Evolutionary conservation across 2,329 filamentous ascomycete genomes (phyloP), one percentile per base, ranked within the genome.

Genomic region (Arthrobotrys sphaeroides): DNA sequence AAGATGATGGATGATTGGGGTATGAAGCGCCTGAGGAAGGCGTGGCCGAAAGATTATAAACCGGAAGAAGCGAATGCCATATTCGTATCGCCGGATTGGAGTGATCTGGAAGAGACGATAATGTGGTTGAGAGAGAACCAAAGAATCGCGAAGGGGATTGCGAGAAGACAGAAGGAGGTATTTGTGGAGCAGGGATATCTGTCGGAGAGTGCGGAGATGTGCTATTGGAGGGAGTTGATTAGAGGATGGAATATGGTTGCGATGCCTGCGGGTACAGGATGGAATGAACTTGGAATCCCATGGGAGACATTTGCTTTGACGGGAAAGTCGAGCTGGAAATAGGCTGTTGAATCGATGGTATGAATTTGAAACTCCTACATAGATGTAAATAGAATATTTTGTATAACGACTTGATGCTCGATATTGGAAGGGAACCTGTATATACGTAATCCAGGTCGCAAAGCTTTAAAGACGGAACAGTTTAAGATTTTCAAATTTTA

Each of bases 1-100:
- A 62, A 36, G 5, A 18, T 4, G 26, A 57, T 69, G 66, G 42
- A 42, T 4, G 38, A 55, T 20, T 73, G 42, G 28, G 73, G 36
- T 0, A 28, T 73, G 66, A 75, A 69, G 31, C 12, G 73, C 13
- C 18, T 77, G 60, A 70, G 31, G 66, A 78, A 5, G 78, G 80
- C 83, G 0, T 87, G 86, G 85, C 83, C 83, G 9, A 77, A 70
- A 18, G 75, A 80, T 12, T 83, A 83, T 45, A 26, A 70, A 43
- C 68, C 80, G 0, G 76, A 80, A 2, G 82, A 85, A 76, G 84
- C 84, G 1, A 86, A 86, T 73, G 82, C 85, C 38, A 81, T 87
- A n/a, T 87, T 87, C 78, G 84, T 87, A 5, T 81, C 82, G 45
- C 83, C 83, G 3, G 85, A 87, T 77, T 87, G 85, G 86, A 84